A percentile compares a stretch with the other conserved stretches of the same genome.
Evolutionary conservation across 371 early-diverging fungal genomes (phyloP).

Genomic region (Haplosporangium sp.): DNA sequence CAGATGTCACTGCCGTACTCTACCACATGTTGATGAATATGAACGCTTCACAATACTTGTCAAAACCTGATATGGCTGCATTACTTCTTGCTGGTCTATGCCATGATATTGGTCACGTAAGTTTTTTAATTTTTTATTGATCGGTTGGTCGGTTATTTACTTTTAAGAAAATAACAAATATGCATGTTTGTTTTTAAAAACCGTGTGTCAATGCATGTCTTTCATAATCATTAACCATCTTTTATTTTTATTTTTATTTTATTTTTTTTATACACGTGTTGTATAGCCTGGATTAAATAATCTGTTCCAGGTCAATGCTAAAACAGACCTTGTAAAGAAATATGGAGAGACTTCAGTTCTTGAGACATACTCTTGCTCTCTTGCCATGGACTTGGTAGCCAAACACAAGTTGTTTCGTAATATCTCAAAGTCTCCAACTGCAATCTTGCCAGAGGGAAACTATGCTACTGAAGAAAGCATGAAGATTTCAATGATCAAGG

Average conservation of each 20-base stretch:
- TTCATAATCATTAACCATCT: no score
- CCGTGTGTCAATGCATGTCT: no score
- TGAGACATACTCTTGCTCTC: constrained; percentile 87
- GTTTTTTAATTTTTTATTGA: background rate
- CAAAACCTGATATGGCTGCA: constrained; percentile 77
- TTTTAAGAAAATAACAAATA: no score
- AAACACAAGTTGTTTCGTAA: constrained; percentile 77
- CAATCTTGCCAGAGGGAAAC: constrained; percentile 48
- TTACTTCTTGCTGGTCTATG: constrained; percentile 86
- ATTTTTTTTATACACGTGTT: background rate
- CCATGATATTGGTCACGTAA: constrained; percentile 93
- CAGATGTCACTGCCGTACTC: constrained; percentile 86
- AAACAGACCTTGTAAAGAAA: constrained; percentile 75
- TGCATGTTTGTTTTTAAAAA: no score
- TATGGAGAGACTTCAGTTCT: constrained; percentile 86
- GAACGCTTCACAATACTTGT: constrained; percentile 70
- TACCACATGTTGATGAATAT: constrained; percentile 78
- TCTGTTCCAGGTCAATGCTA: constrained; percentile 87
- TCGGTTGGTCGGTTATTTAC: no score
- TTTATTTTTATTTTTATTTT: background rate
- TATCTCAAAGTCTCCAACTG: constrained; percentile 36
- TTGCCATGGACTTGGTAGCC: constrained; percentile 73
- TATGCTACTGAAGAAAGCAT: constrained; percentile 64
- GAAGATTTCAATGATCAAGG: constrained; percentile 65
- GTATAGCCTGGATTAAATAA: constrained; percentile 90